These are phyloP conservation scores for Aspergillus sp. DNA, from an alignment of 2,329 filamentous ascomycete species.

Conservation along the genomic window DNA sequence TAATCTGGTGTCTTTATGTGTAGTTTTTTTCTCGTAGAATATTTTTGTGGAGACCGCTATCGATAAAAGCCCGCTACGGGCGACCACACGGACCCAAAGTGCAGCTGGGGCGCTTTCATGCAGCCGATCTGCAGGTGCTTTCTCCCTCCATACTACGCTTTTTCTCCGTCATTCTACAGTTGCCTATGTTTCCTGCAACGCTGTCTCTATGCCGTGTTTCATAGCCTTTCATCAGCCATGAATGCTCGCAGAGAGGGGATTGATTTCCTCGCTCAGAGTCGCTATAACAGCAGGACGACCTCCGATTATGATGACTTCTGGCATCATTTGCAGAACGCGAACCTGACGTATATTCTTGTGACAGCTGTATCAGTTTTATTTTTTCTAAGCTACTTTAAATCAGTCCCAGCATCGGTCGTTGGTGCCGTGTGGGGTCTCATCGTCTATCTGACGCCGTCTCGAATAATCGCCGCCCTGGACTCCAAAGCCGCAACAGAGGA, in stretches of 20 bases:
- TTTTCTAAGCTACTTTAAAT: conserved; percentile 31
- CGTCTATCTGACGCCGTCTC: conserved; percentile 41
- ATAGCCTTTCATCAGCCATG: conserved; percentile 31
- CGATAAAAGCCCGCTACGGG: conserved; percentile 39
- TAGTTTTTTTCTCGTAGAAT: conserved; percentile 10
- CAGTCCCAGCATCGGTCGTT: conserved; percentile 30
- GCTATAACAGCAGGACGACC: conserved; percentile 26
- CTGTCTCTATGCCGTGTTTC: conserved; percentile 23
- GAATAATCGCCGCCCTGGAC: conserved; percentile 49
- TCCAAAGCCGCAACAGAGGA: conserved; percentile 47
- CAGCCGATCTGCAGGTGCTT: conserved; percentile 8
- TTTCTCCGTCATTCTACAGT: conserved; percentile 13
- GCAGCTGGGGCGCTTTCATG: conserved; percentile 23
- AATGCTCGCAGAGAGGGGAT: conserved; percentile 33
- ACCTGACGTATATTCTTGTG: conserved; percentile 30
- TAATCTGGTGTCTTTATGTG: conserved; percentile 19
- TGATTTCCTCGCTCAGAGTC: conserved; percentile 29
- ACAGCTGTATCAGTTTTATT: conserved; percentile 30
- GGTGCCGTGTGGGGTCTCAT: conserved; percentile 39
- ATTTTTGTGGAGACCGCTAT: conserved; percentile 35
- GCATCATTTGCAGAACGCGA: conserved; percentile 27
- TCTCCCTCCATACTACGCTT: conserved; percentile 16
- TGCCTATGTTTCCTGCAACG: conserved; percentile 6
- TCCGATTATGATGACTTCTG: conserved; percentile 34
- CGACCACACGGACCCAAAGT: conserved; percentile 22